phyloP scores from a whole-genome alignment of 2,329 filamentous ascomycete genomes.

The Aspergillus proliferans region DNA sequence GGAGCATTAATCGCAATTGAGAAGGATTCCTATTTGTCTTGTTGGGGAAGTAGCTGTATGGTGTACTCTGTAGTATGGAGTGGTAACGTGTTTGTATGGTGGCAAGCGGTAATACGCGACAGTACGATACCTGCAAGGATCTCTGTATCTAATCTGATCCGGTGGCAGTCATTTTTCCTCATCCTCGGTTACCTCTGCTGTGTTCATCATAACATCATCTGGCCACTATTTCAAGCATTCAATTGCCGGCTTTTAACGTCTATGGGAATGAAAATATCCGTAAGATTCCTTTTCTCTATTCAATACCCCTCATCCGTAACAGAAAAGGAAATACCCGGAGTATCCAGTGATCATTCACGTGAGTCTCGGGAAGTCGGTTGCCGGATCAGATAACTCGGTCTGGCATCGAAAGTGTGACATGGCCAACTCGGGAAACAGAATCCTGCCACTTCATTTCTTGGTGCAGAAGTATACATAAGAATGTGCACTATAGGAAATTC shows the following conservation, averaged over 20 bases:
- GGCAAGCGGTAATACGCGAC: not conserved
- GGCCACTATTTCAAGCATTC: too few relatives aligned
- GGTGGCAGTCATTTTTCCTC: not conserved
- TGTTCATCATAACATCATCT: not conserved
- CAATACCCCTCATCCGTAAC: too few relatives aligned
- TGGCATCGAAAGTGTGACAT: not conserved
- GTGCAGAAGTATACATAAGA: too few relatives aligned
- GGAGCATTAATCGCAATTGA: too few relatives aligned
- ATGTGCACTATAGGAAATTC: too few relatives aligned
- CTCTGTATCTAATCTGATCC: not conserved
- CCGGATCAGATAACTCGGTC: slow-evolving; percentile 18
- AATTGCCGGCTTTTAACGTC: too few relatives aligned
- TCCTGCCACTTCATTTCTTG: not conserved
- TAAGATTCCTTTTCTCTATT: too few relatives aligned
- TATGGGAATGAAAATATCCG: too few relatives aligned
- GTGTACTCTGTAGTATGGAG: slow-evolving; percentile 1
- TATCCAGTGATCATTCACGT: slow-evolving; percentile 2
- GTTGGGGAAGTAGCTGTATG: not conserved
- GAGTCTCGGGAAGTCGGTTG: not conserved
- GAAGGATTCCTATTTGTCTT: too few relatives aligned
- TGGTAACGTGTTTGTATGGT: slow-evolving; percentile 1
- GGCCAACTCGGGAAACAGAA: not conserved
- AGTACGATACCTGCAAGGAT: not conserved
- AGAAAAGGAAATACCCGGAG: not conserved
- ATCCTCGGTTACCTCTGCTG: not conserved